Evolutionary conservation across 1,284 basidiomycete genomes (phyloP).

Genomic region (Ceratobasidium sp.): DNA sequence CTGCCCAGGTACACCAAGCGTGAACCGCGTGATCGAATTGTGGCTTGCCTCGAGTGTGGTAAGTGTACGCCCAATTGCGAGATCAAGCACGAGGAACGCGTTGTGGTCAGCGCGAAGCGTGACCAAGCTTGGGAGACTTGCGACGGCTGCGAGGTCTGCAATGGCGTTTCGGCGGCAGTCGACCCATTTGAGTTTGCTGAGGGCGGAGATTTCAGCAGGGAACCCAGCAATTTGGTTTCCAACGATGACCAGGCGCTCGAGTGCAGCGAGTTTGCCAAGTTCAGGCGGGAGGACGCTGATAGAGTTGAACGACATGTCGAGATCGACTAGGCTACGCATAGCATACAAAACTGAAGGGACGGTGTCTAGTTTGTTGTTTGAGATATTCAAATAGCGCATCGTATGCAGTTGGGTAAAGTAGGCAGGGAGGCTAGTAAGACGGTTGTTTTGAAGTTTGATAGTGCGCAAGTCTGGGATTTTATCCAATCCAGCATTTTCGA

Average conservation of each 20-base stretch:
- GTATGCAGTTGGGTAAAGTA: conserved; percentile 81
- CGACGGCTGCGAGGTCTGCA: conserved; percentile 75
- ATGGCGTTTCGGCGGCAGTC: conserved; percentile 89
- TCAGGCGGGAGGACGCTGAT: conserved; percentile 84
- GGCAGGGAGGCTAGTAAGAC: conserved; percentile 86
- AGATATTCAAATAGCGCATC: conserved; percentile 89
- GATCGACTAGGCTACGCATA: conserved; percentile 78
- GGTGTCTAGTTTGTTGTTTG: conserved; percentile 93
- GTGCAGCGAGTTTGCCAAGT: conserved; percentile 74
- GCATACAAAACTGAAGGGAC: conserved; percentile 83
- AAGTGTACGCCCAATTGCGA: conserved; percentile 74
- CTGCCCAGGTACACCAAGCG: conserved; percentile 68
- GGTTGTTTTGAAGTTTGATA: conserved; percentile 92
- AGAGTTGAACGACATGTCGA: conserved; percentile 96
- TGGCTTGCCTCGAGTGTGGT: conserved; percentile 71
- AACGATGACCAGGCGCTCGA: conserved; percentile 85
- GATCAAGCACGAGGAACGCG: conserved; percentile 78
- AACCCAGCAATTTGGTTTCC: conserved; percentile 87
- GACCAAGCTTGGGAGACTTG: conserved; percentile 74
- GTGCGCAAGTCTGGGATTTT: conserved; percentile 77
- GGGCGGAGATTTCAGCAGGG: conserved; percentile 71
- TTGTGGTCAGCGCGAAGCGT: conserved; percentile 84
- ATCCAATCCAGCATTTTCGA: conserved; percentile 87
- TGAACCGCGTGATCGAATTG: conserved; percentile 85
- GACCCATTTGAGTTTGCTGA: conserved; percentile 73